These are phyloP conservation scores for Globisporangium recalcitrans DNA, from an alignment of 352 stramenopile species.

Conservation along the genomic window DNA sequence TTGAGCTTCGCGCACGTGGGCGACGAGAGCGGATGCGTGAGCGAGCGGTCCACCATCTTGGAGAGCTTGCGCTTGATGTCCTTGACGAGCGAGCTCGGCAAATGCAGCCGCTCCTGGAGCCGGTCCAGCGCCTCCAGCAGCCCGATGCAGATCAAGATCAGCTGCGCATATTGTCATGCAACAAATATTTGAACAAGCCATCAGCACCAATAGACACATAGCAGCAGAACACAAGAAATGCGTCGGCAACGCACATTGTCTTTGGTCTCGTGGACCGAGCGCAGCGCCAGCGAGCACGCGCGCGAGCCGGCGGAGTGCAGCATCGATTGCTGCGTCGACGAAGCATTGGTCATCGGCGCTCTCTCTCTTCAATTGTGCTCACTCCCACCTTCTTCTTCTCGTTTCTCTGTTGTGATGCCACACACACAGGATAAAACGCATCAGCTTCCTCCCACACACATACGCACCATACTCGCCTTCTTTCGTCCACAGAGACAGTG, in stretches of 20 bases:
- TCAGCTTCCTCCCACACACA: neutral
- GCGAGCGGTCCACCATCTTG: conserved; percentile 60
- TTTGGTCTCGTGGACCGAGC: conserved; percentile 64
- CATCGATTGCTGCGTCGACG: conserved; percentile 21
- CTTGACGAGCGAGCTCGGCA: conserved; percentile 66
- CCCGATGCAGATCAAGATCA: conserved; percentile 73
- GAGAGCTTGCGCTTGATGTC: conserved; percentile 62
- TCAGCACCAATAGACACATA: neutral
- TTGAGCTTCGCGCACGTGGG: conserved; percentile 19
- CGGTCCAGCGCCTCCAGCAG: conserved; percentile 71
- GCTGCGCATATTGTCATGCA: conserved; percentile 24
- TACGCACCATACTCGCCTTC: neutral
- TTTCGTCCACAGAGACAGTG: neutral
- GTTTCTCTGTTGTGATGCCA: neutral
- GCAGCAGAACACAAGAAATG: neutral
- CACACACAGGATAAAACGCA: neutral
- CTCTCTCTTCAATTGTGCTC: conserved; percentile 1
- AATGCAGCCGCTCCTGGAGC: conserved; percentile 61
- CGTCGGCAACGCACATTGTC: conserved; percentile 38
- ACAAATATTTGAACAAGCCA: no score
- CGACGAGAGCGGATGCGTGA: conserved; percentile 24
- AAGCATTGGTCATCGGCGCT: conserved; percentile 6
- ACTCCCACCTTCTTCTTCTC: neutral
- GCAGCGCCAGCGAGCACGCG: conserved; percentile 56
- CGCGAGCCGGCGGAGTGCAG: conserved; percentile 31